Conservation (phyloP, 768 basidiomycete species). For the Mycena epipterygia region DNA sequence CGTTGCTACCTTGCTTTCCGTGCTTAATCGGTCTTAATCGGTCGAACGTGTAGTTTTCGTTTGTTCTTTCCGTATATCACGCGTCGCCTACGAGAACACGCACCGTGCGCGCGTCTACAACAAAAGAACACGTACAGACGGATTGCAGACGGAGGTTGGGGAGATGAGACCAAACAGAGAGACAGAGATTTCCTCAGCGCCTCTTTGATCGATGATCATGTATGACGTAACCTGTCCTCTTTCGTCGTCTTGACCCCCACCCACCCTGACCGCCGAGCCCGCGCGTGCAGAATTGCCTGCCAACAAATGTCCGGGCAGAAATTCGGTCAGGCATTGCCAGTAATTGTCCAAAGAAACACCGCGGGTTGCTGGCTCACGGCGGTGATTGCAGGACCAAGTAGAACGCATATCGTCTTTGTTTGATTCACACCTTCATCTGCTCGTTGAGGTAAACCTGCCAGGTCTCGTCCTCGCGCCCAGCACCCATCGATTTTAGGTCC, state of each 20-base stretch:
- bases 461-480: background rate
- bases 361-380: conserved; percentile 21
- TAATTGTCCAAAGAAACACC: conserved; percentile 44
- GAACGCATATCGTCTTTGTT: conserved; percentile 70
- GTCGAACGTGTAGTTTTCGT: background rate
- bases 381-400: conserved; percentile 73
- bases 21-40: background rate
- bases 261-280: background rate
- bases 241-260: too few relatives aligned
- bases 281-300: background rate
- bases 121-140: too few relatives aligned
- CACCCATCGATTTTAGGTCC: conserved; percentile 60
- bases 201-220: background rate
- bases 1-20: conserved; percentile 18
- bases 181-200: background rate
- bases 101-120: background rate
- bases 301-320: conserved; percentile 42
- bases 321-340: conserved; percentile 70
- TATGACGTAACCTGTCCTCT: conserved; percentile 6
- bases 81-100: background rate
- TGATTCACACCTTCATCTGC: conserved; percentile 74
- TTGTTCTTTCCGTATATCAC: background rate
- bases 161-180: too few relatives aligned
- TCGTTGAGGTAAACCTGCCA: conserved; percentile 68
- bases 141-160: too few relatives aligned